Conservation (phyloP, 768 basidiomycete genomes). For the Kwoniella bestiolae region DNA sequence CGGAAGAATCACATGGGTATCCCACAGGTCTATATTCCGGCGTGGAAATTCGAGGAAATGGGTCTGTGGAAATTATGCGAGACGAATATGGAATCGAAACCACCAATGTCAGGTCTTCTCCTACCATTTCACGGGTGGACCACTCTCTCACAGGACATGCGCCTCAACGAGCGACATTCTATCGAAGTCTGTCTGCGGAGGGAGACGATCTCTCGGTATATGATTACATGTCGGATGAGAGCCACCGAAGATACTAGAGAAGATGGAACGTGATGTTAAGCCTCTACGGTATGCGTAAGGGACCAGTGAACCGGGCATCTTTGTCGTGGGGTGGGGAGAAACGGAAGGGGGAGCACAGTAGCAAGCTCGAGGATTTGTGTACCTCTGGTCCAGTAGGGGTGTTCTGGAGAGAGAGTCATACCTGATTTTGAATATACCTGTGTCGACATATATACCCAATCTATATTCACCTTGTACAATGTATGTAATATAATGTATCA, state of each 20-base stretch:
- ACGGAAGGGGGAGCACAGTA: no score
- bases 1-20: conserved; percentile 14
- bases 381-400: no score
- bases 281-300: no score
- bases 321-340: no score
- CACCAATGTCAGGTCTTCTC: conserved; percentile 10
- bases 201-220: conserved; percentile 31
- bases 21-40: conserved; percentile 25
- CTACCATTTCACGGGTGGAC: conserved; percentile 19
- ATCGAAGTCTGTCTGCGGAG: conserved; percentile 38
- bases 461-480: no score
- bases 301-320: no score
- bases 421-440: no score
- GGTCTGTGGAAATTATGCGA: conserved; percentile 27
- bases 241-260: conserved; percentile 17
- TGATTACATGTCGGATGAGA: conserved; percentile 29
- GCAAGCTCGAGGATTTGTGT: no score
- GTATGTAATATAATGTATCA: no score
- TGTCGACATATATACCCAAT: no score
- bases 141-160: conserved; percentile 1
- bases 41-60: conserved; percentile 16
- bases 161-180: conserved; percentile 37
- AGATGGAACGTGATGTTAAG: background rate
- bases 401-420: no score
- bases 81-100: conserved; percentile 27